A percentile compares a stretch with the other conserved stretches of the same genome.
Evolutionary conservation across 1,284 basidiomycete species (phyloP).

Genomic region (Sporisorium scitamineum): DNA sequence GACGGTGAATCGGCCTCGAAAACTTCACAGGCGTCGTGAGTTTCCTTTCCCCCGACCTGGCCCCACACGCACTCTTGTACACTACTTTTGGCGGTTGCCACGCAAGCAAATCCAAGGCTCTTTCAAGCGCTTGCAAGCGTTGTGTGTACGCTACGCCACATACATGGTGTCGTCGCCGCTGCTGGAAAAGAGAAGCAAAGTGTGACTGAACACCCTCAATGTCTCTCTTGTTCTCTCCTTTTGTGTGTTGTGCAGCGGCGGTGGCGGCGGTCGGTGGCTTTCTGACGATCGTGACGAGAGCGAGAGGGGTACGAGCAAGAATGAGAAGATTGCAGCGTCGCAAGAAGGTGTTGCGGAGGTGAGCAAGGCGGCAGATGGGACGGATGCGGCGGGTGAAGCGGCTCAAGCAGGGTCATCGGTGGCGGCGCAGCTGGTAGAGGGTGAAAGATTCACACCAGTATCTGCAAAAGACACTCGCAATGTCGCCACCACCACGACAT

Average conservation of each 20-base stretch:
- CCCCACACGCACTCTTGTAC: slow-evolving; percentile 5
- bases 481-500: background rate
- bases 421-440: background rate
- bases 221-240: slow-evolving; percentile 3
- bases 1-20: slow-evolving; percentile 10
- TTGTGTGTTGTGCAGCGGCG: background rate
- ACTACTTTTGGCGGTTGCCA: background rate
- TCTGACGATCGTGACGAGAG: slow-evolving; percentile 24
- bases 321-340: background rate
- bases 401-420: background rate
- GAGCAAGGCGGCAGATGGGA: background rate
- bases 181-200: background rate
- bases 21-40: slow-evolving; percentile 45
- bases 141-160: background rate
- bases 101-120: background rate
- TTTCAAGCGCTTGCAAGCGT: background rate
- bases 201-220: slow-evolving; percentile 21
- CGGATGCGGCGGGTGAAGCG: background rate
- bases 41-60: slow-evolving; percentile 13
- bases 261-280: slow-evolving; percentile 32
- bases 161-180: slow-evolving; percentile 1
- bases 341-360: background rate
- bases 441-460: background rate
- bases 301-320: background rate
- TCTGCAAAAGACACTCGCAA: background rate